Percentiles rank a stretch among this genome's conserved stretches.
These are phyloP conservation scores for Candida khao-thaluensis DNA, from an alignment of 805 yeast genomes.

Conservation along the genomic window DNA sequence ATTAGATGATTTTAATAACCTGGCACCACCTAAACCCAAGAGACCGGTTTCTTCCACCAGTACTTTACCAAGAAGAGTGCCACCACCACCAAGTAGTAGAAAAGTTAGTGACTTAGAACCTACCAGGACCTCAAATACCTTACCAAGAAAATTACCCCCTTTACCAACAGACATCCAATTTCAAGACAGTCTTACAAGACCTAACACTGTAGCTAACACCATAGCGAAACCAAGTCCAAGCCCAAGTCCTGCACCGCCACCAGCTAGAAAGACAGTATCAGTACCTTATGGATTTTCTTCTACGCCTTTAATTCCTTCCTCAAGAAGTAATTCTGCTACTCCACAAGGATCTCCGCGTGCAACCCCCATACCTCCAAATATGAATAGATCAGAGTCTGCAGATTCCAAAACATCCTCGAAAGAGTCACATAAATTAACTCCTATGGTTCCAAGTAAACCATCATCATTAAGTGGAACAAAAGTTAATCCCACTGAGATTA, in stretches of 20 bases:
- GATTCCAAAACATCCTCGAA: no score
- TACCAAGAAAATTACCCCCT: conserved; percentile 19
- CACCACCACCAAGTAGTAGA: conserved; percentile 24
- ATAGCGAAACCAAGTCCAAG: no score
- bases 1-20: conserved; percentile 26
- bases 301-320: conserved; percentile 40
- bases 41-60: conserved; percentile 6
- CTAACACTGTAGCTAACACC: background rate
- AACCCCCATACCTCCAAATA: conserved; percentile 14
- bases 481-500: conserved; percentile 4
- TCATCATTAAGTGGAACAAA: conserved; percentile 24
- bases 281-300: conserved; percentile 36
- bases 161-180: conserved; percentile 13
- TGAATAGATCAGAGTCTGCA: conserved; percentile 7
- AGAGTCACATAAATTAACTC: conserved; percentile 19
- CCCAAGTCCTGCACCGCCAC: conserved; percentile 33
- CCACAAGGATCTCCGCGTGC: conserved; percentile 21
- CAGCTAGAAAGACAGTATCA: conserved; percentile 17
- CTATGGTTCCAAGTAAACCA: conserved; percentile 41
- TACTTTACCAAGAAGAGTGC: conserved; percentile 17
- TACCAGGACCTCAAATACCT: background rate
- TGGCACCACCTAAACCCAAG: conserved; percentile 22
- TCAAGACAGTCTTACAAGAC: background rate
- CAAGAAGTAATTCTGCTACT: conserved; percentile 30
- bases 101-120: conserved; percentile 10